Percentiles rank a stretch among this genome's conserved stretches.
phyloP scores from a whole-genome alignment of 768 basidiomycete species.

The Russula virescens region DNA sequence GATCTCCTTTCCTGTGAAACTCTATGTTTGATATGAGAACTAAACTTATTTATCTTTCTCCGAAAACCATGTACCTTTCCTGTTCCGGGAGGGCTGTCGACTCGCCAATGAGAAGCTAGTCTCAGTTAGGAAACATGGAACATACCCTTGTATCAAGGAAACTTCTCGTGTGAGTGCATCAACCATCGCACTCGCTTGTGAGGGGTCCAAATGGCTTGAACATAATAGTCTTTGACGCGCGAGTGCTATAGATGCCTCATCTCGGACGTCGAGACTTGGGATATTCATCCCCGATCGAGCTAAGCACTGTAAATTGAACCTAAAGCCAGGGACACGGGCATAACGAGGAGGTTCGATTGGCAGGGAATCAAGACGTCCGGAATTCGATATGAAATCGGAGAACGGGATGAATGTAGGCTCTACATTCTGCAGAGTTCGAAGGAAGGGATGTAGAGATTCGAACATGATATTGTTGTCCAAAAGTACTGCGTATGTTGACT shows the following conservation, averaged over 20 bases:
- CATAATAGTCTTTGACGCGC: conserved; percentile 43
- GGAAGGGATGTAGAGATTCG: conserved; percentile 19
- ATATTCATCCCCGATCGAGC: conserved; percentile 32
- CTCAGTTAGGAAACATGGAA: background rate
- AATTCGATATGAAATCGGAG: conserved; percentile 1
- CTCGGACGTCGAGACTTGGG: conserved; percentile 36
- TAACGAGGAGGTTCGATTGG: conserved; percentile 9
- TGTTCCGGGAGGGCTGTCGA: conserved; percentile 70
- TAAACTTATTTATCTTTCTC: background rate
- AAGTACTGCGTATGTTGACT: conserved; percentile 16
- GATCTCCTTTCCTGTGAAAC: conserved; percentile 64
- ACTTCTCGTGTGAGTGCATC: conserved; percentile 55
- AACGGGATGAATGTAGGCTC: conserved; percentile 23
- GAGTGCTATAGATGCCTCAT: conserved; percentile 41
- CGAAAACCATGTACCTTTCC: conserved; percentile 49
- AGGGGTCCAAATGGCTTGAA: conserved; percentile 56
- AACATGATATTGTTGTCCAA: conserved; percentile 23
- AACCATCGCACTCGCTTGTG: conserved; percentile 66
- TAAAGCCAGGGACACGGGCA: conserved; percentile 43
- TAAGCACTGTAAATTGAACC: conserved; percentile 49
- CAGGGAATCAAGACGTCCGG: background rate
- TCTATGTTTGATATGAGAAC: conserved; percentile 33
- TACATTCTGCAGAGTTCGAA: conserved; percentile 16
- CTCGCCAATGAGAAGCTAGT: background rate
- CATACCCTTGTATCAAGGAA: conserved; percentile 66